Percentiles rank a stretch among this genome's conserved stretches.
phyloP scores from a whole-genome alignment of 2,329 filamentous ascomycete genomes.

The Phyllosticta citribraziliensis region DNA sequence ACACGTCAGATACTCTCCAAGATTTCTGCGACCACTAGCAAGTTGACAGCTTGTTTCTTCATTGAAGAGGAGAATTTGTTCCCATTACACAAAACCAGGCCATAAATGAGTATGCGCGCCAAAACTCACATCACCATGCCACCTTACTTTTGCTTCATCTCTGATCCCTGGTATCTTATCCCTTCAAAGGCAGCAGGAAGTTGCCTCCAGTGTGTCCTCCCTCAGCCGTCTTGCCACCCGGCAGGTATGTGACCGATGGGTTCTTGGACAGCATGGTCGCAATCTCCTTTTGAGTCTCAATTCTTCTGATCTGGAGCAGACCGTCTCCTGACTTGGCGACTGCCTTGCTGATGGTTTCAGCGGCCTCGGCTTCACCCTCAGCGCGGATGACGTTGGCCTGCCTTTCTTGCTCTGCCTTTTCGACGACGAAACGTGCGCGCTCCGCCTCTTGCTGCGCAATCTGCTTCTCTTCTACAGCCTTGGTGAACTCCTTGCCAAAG shows the following conservation, averaged over 20 bases:
- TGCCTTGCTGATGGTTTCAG: conserved; percentile 88
- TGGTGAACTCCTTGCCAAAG: conserved; percentile 97
- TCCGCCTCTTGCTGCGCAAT: conserved; percentile 99
- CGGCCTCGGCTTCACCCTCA: conserved; percentile 94
- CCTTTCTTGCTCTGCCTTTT: conserved; percentile 96
- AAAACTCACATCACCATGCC: conserved; percentile 17
- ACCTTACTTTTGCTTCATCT: conserved; percentile 8
- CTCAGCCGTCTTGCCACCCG: conserved; percentile 53
- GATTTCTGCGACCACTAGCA: not conserved
- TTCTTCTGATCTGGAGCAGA: conserved; percentile 89
- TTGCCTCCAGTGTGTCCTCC: conserved; percentile 49
- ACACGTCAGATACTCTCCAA: too few species aligned
- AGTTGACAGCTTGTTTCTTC: not conserved
- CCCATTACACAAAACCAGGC: conserved; percentile 21
- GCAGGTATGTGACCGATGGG: conserved; percentile 92
- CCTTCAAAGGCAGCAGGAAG: conserved; percentile 58
- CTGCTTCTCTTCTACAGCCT: conserved; percentile 99
- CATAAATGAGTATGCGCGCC: conserved; percentile 11
- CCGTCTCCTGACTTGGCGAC: conserved; percentile 91
- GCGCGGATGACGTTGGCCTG: conserved; percentile 98
- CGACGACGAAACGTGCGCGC: conserved; percentile 93
- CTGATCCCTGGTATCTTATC: conserved; percentile 12
- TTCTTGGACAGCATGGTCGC: conserved; percentile 80
- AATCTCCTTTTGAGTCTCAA: conserved; percentile 94
- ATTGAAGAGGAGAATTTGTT: conserved; percentile 25